Evolutionary conservation across 1,139 yeast genomes (phyloP), one percentile per base, ranked within the genome.

Genomic region (Geotrichum europaeum): DNA sequence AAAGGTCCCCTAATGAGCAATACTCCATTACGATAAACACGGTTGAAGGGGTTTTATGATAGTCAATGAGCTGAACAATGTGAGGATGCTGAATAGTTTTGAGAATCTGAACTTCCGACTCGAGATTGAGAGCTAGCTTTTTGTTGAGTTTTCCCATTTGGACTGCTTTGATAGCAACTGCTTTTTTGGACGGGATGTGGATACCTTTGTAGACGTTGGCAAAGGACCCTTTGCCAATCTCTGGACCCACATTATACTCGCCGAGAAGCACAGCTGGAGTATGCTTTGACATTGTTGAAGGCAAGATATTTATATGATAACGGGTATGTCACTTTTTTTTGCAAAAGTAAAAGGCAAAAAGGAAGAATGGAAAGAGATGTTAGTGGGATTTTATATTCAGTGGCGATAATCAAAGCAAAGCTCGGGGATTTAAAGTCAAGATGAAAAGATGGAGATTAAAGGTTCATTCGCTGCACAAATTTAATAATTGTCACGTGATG

Each of bases 11-110:
- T 74, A 94, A 79, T 0, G 97, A 86, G 72, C 99, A 94, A 75
- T 90, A 94, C 72, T 94, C 98, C 98, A 94, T 94, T n/a, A 92
- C 84, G 65, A 94, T 78, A 73, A 90, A 95, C 76, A 91, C 89
- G 73, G 92, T 90, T 12, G 87, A 78, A 12, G 84, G 73, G 0
- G 96, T 87, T 69, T 89, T 87, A 64, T 86, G 84, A 71, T 89
- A 90, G 69, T 92, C 98, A 60, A 89, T 75, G 57, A 94, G 78
- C 15, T 87, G 86, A 3, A 94, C 99, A 58, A 94, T 89, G 73
- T 94, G 98, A 2, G 97, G 96, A 70, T 94, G 97, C 67, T 86
- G 85, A 79, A 94, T 81, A 58, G 87, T 84, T 76, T 91, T 90
- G 66, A 94, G 79, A 58, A 94, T 94, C 57, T 88, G 79, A 56